These are phyloP conservation scores for Tylopilus cervinicoccineus DNA, from an alignment of 768 basidiomycete genomes.

Conservation along the genomic window DNA sequence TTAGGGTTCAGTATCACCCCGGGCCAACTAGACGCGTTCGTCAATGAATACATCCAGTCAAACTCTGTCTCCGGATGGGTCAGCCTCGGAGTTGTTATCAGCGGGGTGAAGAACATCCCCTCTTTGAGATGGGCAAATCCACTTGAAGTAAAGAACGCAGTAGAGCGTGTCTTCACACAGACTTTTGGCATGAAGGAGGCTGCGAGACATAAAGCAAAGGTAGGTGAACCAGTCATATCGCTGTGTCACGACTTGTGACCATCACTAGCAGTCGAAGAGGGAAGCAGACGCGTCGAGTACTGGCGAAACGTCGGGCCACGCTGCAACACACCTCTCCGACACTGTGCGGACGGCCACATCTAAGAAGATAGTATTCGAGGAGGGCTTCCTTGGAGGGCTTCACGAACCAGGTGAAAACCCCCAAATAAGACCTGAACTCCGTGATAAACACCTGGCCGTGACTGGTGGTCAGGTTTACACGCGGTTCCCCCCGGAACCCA, in stretches of 20 bases:
- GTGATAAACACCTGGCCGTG: conserved; percentile 72
- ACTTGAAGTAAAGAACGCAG: conserved; percentile 78
- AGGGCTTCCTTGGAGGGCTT: conserved; percentile 89
- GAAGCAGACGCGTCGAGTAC: conserved; percentile 21
- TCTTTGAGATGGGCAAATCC: conserved; percentile 79
- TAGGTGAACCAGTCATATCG: conserved; percentile 21
- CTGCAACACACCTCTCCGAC: conserved; percentile 32
- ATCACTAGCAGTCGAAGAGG: conserved; percentile 49
- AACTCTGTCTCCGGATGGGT: conserved; percentile 68
- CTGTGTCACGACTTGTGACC: neutral
- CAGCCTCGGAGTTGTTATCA: conserved; percentile 63
- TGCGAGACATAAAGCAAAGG: conserved; percentile 65
- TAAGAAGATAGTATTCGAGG: conserved; percentile 76
- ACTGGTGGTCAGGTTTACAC: conserved; percentile 88
- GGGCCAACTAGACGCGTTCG: conserved; percentile 53
- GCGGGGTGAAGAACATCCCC: conserved; percentile 55
- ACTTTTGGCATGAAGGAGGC: conserved; percentile 72
- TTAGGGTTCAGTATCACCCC: conserved; percentile 77
- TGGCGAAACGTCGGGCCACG: conserved; percentile 3
- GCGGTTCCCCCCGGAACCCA: conserved; percentile 98
- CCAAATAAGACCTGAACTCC: conserved; percentile 74
- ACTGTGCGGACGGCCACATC: conserved; percentile 33
- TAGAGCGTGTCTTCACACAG: conserved; percentile 63
- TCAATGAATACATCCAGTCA: conserved; percentile 54
- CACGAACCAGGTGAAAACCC: conserved; percentile 94